Percentiles rank a stretch among this genome's conserved stretches.
Conservation (phyloP, 371 early-diverging fungal species). For the Chytridium lagenaria region DNA sequence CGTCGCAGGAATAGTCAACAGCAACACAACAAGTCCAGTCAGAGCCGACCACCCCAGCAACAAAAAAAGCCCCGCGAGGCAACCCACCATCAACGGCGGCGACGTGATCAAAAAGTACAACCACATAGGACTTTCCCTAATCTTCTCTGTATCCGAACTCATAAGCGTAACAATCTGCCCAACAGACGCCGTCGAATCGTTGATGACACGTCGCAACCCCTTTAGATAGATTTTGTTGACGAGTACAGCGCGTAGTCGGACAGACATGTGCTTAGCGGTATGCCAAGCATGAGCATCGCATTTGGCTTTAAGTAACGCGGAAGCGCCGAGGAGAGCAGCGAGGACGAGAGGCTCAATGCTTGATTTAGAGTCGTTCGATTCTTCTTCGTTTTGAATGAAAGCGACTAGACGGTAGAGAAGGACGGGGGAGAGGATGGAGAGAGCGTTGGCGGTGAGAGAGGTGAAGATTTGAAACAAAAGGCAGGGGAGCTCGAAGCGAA, state of each 20-base stretch:
- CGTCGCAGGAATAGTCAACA: slow-evolving; percentile 33
- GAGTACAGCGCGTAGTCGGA: slow-evolving; percentile 44
- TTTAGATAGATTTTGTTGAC: slow-evolving; percentile 48
- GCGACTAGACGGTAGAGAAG: slow-evolving; percentile 49
- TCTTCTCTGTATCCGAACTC: slow-evolving; percentile 33
- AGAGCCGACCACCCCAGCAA: slow-evolving; percentile 31
- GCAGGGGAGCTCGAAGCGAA: neutral
- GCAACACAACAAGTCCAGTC: slow-evolving; percentile 12
- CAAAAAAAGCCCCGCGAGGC: slow-evolving; percentile 9
- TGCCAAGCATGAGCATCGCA: slow-evolving; percentile 54
- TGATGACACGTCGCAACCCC: slow-evolving; percentile 34
- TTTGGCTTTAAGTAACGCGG: slow-evolving; percentile 23
- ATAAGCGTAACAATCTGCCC: slow-evolving; percentile 47
- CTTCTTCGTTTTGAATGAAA: slow-evolving; percentile 33
- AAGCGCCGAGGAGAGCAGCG: slow-evolving; percentile 32
- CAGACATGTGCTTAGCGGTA: slow-evolving; percentile 38
- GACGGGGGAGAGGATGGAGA: slow-evolving; percentile 44
- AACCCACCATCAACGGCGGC: slow-evolving; percentile 26
- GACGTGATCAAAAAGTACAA: slow-evolving; percentile 21
- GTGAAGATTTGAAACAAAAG: slow-evolving; percentile 7
- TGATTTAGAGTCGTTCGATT: neutral
- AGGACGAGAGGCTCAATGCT: slow-evolving; percentile 47
- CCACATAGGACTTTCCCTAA: slow-evolving; percentile 26
- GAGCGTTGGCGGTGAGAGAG: neutral
- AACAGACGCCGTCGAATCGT: neutral